These are phyloP conservation scores for Persicaria tinctoria DNA, from an alignment of 148 eudicot genomes.

Conservation along the genomic window DNA sequence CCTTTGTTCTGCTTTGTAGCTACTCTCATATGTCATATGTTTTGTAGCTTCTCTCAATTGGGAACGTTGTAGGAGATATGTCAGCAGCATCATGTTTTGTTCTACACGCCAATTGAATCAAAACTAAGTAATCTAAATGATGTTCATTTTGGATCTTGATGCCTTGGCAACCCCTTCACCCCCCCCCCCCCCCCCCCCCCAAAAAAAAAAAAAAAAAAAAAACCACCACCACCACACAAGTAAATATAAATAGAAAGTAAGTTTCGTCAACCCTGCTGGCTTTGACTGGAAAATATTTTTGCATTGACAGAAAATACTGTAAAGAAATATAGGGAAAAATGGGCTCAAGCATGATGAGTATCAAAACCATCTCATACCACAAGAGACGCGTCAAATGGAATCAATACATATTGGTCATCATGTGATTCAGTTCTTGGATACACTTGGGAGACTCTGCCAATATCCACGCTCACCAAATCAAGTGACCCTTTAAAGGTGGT, in stretches of 20 bases:
- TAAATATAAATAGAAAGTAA: background rate
- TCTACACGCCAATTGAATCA: background rate
- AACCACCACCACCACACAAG: no score
- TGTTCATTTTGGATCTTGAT: no score
- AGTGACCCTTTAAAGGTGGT: constrained; percentile 31
- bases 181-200: no score
- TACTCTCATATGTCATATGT: no score
- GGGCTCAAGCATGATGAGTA: background rate
- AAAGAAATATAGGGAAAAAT: background rate
- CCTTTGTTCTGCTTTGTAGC: no score
- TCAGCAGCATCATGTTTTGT: no score
- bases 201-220: no score
- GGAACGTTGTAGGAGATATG: no score
- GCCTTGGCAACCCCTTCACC: no score
- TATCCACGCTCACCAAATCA: constrained; percentile 26
- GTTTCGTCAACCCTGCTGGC: background rate
- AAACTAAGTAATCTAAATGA: background rate
- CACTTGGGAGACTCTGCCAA: constrained; percentile 22
- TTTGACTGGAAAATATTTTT: background rate
- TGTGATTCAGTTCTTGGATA: constrained; percentile 27
- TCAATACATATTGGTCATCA: constrained; percentile 38
- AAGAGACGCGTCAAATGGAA: constrained; percentile 67
- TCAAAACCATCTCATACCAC: constrained; percentile 41
- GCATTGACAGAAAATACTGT: background rate
- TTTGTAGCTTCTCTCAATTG: no score